These are phyloP conservation scores for Amaranthus cruentus DNA, from an alignment of 148 eudicot genomes.

Conservation along the genomic window DNA sequence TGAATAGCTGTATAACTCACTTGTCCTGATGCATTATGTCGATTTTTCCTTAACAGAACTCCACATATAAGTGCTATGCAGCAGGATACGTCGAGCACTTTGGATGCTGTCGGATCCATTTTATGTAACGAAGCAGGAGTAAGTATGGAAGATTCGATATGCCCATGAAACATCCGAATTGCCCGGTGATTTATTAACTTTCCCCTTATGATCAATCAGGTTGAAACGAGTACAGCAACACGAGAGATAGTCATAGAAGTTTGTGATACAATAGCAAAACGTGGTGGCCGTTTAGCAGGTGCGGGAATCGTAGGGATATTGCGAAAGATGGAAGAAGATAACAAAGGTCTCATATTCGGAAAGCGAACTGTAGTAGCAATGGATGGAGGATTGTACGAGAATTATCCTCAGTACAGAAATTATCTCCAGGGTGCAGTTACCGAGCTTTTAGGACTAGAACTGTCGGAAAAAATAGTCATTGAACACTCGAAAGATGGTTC, in stretches of 20 bases:
- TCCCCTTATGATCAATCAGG: slow-evolving; percentile 28
- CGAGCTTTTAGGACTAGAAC: slow-evolving; percentile 51
- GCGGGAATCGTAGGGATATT: slow-evolving; percentile 77
- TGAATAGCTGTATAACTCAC: background rate
- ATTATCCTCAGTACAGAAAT: slow-evolving; percentile 57
- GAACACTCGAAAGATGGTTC: slow-evolving; percentile 76
- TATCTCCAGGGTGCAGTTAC: slow-evolving; percentile 56
- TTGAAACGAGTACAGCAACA: slow-evolving; percentile 37
- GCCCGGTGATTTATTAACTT: background rate
- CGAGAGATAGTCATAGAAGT: slow-evolving; percentile 49
- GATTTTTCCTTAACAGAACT: slow-evolving; percentile 32
- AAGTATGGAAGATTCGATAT: background rate
- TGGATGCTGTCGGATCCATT: slow-evolving; percentile 49
- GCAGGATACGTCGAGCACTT: slow-evolving; percentile 50
- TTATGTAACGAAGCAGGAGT: slow-evolving; percentile 56
- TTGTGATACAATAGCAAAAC: slow-evolving; percentile 59
- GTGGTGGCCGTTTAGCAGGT: slow-evolving; percentile 75
- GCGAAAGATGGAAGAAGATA: slow-evolving; percentile 56
- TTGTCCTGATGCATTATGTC: background rate
- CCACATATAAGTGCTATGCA: slow-evolving; percentile 69
- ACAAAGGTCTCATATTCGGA: slow-evolving; percentile 45
- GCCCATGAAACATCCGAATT: background rate
- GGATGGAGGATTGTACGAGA: slow-evolving; percentile 82
- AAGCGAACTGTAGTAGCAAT: slow-evolving; percentile 77
- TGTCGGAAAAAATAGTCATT: slow-evolving; percentile 47